Evolutionary conservation across 164 flowering plant species (phyloP).

Genomic region (Cinnamomum micranthum): DNA sequence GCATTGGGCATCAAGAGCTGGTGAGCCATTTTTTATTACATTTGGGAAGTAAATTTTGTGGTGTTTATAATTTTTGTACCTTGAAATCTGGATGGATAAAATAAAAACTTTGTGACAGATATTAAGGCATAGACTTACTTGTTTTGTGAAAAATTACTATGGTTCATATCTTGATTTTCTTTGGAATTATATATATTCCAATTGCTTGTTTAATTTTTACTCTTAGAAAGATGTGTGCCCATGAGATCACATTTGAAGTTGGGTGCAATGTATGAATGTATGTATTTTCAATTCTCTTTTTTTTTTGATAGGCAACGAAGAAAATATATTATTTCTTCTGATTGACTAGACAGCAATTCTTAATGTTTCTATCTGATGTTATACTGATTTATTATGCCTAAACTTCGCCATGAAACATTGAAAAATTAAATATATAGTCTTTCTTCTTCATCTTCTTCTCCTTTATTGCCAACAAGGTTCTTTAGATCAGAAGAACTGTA

Average conservation of each 20-base stretch:
- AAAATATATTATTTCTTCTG: too few species aligned
- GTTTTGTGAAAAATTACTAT: not conserved
- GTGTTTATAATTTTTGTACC: not conserved
- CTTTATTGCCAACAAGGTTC: too few species aligned
- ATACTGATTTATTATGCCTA: too few species aligned
- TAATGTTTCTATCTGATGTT: too few species aligned
- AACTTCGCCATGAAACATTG: too few species aligned
- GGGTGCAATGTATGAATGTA: not conserved
- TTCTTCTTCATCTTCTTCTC: too few species aligned
- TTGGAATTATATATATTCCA: not conserved
- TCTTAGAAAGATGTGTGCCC: not conserved
- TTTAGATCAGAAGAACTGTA: too few species aligned
- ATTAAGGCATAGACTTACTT: not conserved
- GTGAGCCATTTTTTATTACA: constrained; percentile 42
- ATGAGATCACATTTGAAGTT: not conserved
- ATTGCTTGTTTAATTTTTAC: not conserved
- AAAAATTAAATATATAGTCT: too few species aligned
- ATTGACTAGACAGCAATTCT: too few species aligned
- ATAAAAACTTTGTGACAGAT: not conserved
- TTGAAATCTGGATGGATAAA: not conserved
- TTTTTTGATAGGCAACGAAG: too few species aligned
- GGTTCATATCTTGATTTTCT: not conserved
- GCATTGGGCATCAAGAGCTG: constrained; percentile 79
- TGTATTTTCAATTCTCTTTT: too few species aligned
- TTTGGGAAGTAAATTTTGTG: not conserved